A percentile compares a stretch with the other conserved stretches of the same genome.
These are phyloP conservation scores for Starmerella ratchasimensis DNA, from an alignment of 805 yeast genomes.

Conservation along the genomic window DNA sequence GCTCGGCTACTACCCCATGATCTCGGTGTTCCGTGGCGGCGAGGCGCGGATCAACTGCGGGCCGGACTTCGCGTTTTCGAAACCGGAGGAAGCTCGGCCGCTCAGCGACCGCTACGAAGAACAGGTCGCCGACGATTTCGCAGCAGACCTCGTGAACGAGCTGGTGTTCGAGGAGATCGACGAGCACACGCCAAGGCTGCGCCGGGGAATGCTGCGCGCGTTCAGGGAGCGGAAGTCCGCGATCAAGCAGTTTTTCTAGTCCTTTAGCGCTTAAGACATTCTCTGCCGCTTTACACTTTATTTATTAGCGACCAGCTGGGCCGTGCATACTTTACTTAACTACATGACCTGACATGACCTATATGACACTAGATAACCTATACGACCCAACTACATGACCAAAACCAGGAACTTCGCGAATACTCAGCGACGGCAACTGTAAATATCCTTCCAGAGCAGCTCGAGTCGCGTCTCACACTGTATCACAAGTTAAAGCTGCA, in stretches of 20 bases:
- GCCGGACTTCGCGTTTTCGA: slow-evolving; percentile 34
- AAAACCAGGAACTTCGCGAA: no score
- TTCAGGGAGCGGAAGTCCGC: slow-evolving; percentile 5
- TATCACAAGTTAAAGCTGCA: no score
- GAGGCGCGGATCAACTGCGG: slow-evolving; percentile 57
- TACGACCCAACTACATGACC: no score
- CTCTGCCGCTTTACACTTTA: not conserved
- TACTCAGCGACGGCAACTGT: no score
- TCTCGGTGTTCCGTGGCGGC: slow-evolving; percentile 72
- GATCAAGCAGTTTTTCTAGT: slow-evolving; percentile 4
- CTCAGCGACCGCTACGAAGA: slow-evolving; percentile 51
- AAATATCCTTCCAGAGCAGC: no score
- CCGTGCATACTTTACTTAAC: no score
- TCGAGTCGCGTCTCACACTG: no score
- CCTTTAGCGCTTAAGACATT: no score
- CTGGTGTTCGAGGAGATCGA: slow-evolving; percentile 16
- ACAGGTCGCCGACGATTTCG: slow-evolving; percentile 63
- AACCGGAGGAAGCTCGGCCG: slow-evolving; percentile 31
- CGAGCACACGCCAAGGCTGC: slow-evolving; percentile 2
- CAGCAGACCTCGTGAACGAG: slow-evolving; percentile 77
- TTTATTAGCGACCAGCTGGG: no score
- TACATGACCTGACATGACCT: no score
- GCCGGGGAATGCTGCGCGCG: slow-evolving; percentile 3
- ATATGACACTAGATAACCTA: no score
- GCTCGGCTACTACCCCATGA: slow-evolving; percentile 83